These are phyloP conservation scores for Trichoderma virens DNA, from an alignment of 495 filamentous ascomycete genomes.

Conservation along the genomic window DNA sequence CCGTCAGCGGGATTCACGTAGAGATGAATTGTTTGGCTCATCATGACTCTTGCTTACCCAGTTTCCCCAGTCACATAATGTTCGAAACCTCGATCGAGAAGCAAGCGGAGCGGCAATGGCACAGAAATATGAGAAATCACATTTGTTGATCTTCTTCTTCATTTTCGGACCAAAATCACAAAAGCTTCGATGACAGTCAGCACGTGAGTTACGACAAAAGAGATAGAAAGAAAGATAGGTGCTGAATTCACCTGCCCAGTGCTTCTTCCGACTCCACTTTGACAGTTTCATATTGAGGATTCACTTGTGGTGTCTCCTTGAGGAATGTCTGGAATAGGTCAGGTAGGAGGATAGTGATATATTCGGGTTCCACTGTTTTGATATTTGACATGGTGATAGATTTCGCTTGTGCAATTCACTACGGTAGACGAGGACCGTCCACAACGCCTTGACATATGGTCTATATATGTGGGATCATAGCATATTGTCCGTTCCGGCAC, in stretches of 20 bases:
- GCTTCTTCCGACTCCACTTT: slow-evolving; percentile 10
- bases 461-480: no score
- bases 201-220: background rate
- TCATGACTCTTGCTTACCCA: slow-evolving; percentile 19
- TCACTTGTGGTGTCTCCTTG: slow-evolving; percentile 20
- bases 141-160: slow-evolving; percentile 11
- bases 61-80: slow-evolving; percentile 27
- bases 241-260: background rate
- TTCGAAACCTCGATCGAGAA: slow-evolving; percentile 17
- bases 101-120: slow-evolving; percentile 22
- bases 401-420: background rate
- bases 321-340: slow-evolving; percentile 29
- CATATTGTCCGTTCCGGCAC: no score
- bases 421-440: no score
- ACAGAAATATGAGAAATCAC: slow-evolving; percentile 19
- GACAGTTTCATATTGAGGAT: slow-evolving; percentile 22
- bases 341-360: slow-evolving; percentile 20
- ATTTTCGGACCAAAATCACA: slow-evolving; percentile 15
- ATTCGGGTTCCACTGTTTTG: background rate
- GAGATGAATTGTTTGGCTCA: no score
- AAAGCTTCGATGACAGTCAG: background rate
- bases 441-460: no score
- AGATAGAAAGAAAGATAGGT: background rate
- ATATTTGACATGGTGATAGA: background rate
- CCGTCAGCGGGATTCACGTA: background rate